Evolutionary conservation across 495 filamentous ascomycete genomes (phyloP).

Genomic region (Lasiosphaeriaceae sp.): DNA sequence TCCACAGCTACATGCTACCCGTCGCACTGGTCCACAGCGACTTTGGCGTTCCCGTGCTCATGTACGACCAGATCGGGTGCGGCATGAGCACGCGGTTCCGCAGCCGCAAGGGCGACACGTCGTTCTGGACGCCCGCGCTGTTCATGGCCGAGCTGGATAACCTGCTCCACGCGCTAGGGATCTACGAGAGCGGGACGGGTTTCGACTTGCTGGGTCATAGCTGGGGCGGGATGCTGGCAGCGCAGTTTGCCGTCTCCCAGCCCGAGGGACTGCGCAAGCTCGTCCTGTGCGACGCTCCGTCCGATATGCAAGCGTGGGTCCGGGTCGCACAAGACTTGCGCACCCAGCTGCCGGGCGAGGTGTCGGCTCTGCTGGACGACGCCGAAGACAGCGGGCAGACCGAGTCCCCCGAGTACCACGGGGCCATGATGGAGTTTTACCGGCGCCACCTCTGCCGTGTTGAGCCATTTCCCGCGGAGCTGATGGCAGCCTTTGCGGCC

Average conservation of each 20-base stretch:
- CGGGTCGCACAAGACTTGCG: background rate
- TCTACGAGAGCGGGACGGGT: conserved; percentile 15
- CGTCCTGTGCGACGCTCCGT: background rate
- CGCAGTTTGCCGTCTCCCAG: conserved; percentile 8
- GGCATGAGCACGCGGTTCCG: conserved; percentile 43
- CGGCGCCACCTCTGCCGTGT: conserved; percentile 38
- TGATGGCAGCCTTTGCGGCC: conserved; percentile 26
- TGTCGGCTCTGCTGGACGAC: background rate
- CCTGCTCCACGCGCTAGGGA: conserved; percentile 36
- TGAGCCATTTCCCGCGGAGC: conserved; percentile 35
- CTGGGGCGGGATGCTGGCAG: conserved; percentile 52
- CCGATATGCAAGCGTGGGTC: background rate
- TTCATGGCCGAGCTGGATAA: conserved; percentile 48
- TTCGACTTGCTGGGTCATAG: conserved; percentile 46
- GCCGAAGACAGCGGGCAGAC: background rate
- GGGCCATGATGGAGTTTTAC: conserved; percentile 27
- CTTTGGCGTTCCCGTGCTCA: conserved; percentile 35
- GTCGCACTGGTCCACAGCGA: conserved; percentile 32
- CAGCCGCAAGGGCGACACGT: conserved; percentile 37
- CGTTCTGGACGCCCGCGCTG: conserved; percentile 42
- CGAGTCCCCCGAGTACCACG: conserved; percentile 2
- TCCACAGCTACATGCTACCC: conserved; percentile 38
- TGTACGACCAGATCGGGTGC: conserved; percentile 54
- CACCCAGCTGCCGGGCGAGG: background rate
- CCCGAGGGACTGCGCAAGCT: conserved; percentile 1